These are phyloP conservation scores for Pulveroboletus sp. DNA, from an alignment of 768 basidiomycete genomes.

Conservation along the genomic window DNA sequence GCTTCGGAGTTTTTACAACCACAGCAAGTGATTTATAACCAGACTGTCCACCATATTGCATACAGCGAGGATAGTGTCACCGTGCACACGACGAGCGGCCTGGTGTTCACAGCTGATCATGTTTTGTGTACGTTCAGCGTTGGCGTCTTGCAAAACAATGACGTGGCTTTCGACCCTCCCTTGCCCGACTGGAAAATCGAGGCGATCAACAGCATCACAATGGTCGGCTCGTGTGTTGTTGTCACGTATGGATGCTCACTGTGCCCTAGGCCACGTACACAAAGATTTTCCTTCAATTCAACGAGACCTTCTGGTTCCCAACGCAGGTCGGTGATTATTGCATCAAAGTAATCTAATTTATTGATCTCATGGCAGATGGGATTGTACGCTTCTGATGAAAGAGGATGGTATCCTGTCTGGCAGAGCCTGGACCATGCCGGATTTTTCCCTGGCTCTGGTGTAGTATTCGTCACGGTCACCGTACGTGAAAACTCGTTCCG, in stretches of 20 bases:
- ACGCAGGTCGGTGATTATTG: constrained; percentile 38
- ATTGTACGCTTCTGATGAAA: constrained; percentile 52
- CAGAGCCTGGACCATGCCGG: constrained; percentile 55
- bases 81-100: constrained; percentile 45
- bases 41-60: constrained; percentile 45
- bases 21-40: constrained; percentile 45
- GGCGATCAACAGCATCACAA: constrained; percentile 57
- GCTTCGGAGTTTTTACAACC: constrained; percentile 51
- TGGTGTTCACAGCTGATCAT: constrained; percentile 47
- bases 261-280: constrained; percentile 50
- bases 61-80: constrained; percentile 44
- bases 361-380: constrained; percentile 29
- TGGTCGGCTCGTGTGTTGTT: constrained; percentile 37
- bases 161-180: constrained; percentile 52
- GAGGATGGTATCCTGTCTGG: constrained; percentile 66
- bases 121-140: constrained; percentile 66
- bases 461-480: constrained; percentile 33
- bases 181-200: constrained; percentile 62
- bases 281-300: constrained; percentile 65
- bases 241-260: background rate
- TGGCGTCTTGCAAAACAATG: constrained; percentile 63
- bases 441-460: constrained; percentile 59
- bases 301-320: constrained; percentile 56
- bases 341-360: background rate
- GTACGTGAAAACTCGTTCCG: too few species aligned